Evolutionary conservation across 371 early-diverging fungal genomes (phyloP).

Genomic region (Encephalitozoon intestinalis): DNA sequence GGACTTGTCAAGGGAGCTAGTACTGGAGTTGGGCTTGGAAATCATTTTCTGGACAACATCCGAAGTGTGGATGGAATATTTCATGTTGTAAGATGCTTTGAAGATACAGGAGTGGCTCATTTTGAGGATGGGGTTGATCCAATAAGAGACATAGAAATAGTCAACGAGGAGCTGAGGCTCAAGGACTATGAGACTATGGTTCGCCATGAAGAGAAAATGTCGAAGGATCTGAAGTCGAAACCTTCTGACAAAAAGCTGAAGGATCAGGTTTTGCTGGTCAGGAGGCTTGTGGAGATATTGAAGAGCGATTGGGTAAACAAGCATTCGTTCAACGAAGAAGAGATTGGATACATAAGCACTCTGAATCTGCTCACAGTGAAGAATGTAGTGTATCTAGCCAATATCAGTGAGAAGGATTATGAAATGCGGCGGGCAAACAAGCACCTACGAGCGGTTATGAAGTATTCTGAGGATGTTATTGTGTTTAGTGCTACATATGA

Average conservation of each 20-base stretch:
- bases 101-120: slow-evolving; percentile 78
- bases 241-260: slow-evolving; percentile 53
- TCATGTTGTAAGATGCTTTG: slow-evolving; percentile 87
- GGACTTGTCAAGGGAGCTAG: slow-evolving; percentile 89
- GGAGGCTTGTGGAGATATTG: slow-evolving; percentile 67
- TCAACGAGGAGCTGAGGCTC: slow-evolving; percentile 81
- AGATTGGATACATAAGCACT: slow-evolving; percentile 75
- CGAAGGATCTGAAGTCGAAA: slow-evolving; percentile 49
- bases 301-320: slow-evolving; percentile 79
- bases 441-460: slow-evolving; percentile 50
- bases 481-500: slow-evolving; percentile 47
- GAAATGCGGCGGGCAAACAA: slow-evolving; percentile 74
- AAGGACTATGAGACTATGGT: slow-evolving; percentile 80
- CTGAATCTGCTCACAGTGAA: slow-evolving; percentile 86
- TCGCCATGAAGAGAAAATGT: slow-evolving; percentile 58
- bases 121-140: slow-evolving; percentile 90
- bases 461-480: slow-evolving; percentile 44
- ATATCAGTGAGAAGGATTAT: slow-evolving; percentile 78
- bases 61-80: slow-evolving; percentile 91
- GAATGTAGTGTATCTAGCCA: slow-evolving; percentile 87
- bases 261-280: slow-evolving; percentile 61
- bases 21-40: slow-evolving; percentile 83
- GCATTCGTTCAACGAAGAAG: slow-evolving; percentile 67
- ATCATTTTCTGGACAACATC: slow-evolving; percentile 89
- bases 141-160: slow-evolving; percentile 80